These are phyloP conservation scores for Xylaria hypoxylon DNA, from an alignment of 2,329 filamentous ascomycete genomes.

Conservation along the genomic window DNA sequence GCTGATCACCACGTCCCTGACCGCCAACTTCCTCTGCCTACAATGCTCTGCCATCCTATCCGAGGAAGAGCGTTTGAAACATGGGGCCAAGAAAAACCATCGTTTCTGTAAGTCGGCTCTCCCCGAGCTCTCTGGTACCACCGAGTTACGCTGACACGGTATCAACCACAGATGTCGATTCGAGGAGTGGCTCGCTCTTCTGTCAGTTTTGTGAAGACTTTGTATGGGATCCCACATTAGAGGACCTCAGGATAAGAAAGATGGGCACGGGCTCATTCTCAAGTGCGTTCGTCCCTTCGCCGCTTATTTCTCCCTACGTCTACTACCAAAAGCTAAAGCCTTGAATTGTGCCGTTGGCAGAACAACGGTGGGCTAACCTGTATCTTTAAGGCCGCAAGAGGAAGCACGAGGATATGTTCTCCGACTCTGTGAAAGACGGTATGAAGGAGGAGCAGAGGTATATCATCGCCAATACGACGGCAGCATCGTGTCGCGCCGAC, in stretches of 20 bases:
- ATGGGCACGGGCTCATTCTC: slow-evolving; percentile 74
- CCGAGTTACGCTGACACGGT: slow-evolving; percentile 16
- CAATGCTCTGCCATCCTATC: slow-evolving; percentile 78
- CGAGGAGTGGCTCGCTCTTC: slow-evolving; percentile 77
- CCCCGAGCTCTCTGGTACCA: slow-evolving; percentile 40
- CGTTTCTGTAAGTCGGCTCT: slow-evolving; percentile 71
- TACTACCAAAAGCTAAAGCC: background rate
- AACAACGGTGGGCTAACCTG: slow-evolving; percentile 3
- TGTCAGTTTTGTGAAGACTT: slow-evolving; percentile 86
- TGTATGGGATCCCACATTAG: slow-evolving; percentile 84
- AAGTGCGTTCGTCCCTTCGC: slow-evolving; percentile 58
- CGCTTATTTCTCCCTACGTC: background rate
- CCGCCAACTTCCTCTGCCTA: slow-evolving; percentile 77
- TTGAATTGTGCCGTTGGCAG: background rate
- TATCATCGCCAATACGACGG: slow-evolving; percentile 80
- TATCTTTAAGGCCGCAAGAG: slow-evolving; percentile 71
- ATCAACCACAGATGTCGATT: slow-evolving; percentile 74
- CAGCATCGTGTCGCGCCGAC: slow-evolving; percentile 84
- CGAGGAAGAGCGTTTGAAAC: slow-evolving; percentile 72
- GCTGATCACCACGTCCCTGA: slow-evolving; percentile 69
- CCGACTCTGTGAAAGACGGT: slow-evolving; percentile 65
- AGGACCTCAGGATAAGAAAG: slow-evolving; percentile 78
- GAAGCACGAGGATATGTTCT: slow-evolving; percentile 78
- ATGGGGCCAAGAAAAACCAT: slow-evolving; percentile 77
- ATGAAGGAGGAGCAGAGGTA: slow-evolving; percentile 76